These are phyloP conservation scores for Rostrohypoxylon terebratum DNA, from an alignment of 495 filamentous ascomycete genomes.

Conservation along the genomic window DNA sequence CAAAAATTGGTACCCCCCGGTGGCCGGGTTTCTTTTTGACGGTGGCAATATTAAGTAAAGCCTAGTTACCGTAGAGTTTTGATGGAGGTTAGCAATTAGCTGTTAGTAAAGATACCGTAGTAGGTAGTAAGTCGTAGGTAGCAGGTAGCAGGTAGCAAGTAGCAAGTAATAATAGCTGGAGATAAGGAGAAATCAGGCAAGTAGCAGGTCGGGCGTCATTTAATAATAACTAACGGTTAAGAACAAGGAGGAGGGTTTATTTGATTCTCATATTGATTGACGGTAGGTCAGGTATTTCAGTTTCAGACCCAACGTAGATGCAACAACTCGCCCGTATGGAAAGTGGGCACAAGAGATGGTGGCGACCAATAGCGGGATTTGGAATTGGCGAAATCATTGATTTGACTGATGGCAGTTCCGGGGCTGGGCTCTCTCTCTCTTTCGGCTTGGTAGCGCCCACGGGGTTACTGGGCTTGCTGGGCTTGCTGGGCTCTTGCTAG, in stretches of 20 bases:
- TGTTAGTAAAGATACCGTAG: too few relatives aligned
- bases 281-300: slow-evolving; percentile 39
- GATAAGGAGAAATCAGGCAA: neutral
- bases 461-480: neutral
- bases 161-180: neutral
- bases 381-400: slow-evolving; percentile 39
- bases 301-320: slow-evolving; percentile 32
- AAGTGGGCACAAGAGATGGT: slow-evolving; percentile 28
- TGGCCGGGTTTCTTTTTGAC: neutral
- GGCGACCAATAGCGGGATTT: slow-evolving; percentile 36
- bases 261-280: slow-evolving; percentile 41
- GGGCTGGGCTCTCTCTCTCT: neutral
- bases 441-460: neutral
- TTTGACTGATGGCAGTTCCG: slow-evolving; percentile 32
- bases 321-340: slow-evolving; percentile 24
- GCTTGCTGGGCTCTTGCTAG: neutral
- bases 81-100: neutral
- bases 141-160: neutral
- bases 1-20: slow-evolving; percentile 12
- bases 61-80: neutral
- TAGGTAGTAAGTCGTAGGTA: neutral
- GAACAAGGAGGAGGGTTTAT: slow-evolving; percentile 29
- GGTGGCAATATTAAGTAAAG: slow-evolving; percentile 6
- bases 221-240: slow-evolving; percentile 4
- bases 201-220: slow-evolving; percentile 13